Evolutionary conservation across 768 basidiomycete genomes (phyloP).

Genomic region (Mycena sanguinolenta): DNA sequence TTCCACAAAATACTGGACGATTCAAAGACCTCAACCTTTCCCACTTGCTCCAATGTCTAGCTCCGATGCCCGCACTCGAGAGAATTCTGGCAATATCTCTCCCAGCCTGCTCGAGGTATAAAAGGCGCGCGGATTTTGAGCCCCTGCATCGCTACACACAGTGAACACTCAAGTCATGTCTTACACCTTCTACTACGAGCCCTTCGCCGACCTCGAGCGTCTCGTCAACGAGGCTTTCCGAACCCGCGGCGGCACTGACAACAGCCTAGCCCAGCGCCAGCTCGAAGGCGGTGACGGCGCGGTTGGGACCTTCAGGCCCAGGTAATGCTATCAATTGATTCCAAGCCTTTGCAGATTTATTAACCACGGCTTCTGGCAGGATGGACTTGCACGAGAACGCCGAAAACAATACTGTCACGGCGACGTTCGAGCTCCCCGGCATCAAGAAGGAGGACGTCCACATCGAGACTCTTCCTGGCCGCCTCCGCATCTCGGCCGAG

Average conservation of each 20-base stretch:
- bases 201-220: constrained; percentile 57
- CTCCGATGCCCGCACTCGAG: background rate
- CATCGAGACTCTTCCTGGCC: constrained; percentile 65
- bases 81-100: constrained; percentile 5
- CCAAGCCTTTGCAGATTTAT: no score
- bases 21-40: background rate
- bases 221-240: constrained; percentile 52
- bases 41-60: background rate
- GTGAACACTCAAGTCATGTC: constrained; percentile 13
- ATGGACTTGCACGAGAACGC: constrained; percentile 69
- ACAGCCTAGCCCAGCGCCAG: constrained; percentile 5
- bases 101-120: constrained; percentile 14
- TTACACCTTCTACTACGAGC: constrained; percentile 48
- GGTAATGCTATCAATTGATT: no score
- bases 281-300: constrained; percentile 35
- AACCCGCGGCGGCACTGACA: constrained; percentile 23
- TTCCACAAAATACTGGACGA: constrained; percentile 1
- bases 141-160: background rate
- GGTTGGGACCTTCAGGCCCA: constrained; percentile 46
- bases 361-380: constrained; percentile 48
- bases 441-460: constrained; percentile 62
- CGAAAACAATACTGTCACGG: constrained; percentile 62
- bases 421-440: constrained; percentile 72
- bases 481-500: constrained; percentile 67
- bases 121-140: constrained; percentile 1